Evolutionary conservation across 331 rosid species (phyloP).

Genomic region (Acacia concinna): DNA sequence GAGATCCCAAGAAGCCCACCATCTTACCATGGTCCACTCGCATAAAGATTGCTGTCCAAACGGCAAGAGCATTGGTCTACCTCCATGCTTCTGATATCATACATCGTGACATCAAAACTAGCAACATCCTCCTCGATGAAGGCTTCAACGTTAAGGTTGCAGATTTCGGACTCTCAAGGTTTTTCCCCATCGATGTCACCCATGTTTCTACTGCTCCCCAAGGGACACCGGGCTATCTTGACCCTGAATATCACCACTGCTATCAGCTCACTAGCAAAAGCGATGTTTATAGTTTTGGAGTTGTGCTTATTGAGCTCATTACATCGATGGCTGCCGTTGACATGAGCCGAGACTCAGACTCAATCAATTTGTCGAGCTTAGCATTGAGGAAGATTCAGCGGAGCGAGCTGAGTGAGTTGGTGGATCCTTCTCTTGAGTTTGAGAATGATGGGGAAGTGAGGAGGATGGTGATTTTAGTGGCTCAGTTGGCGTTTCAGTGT

Average conservation of each 20-base stretch:
- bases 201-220: conserved; percentile 67
- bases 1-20: conserved; percentile 28
- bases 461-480: conserved; percentile 41
- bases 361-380: conserved; percentile 49
- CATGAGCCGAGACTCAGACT: conserved; percentile 43
- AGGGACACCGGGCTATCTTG: conserved; percentile 66
- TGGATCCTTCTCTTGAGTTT: conserved; percentile 48
- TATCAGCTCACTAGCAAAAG: conserved; percentile 57
- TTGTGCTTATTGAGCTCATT: conserved; percentile 51
- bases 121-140: conserved; percentile 55
- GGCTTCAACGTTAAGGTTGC: conserved; percentile 54
- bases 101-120: conserved; percentile 64
- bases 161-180: conserved; percentile 59
- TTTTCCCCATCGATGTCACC: conserved; percentile 48
- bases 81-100: conserved; percentile 63
- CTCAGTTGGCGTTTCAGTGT: conserved; percentile 56
- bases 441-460: conserved; percentile 31
- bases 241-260: conserved; percentile 55
- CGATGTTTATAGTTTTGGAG: conserved; percentile 50
- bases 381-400: conserved; percentile 48
- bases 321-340: conserved; percentile 62
- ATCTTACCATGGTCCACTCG: conserved; percentile 42
- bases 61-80: conserved; percentile 53
- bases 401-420: conserved; percentile 40
- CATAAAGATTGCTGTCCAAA: conserved; percentile 53